phyloP scores from a whole-genome alignment of 1,139 yeast genomes.

The Candida tetrigidarum region DNA sequence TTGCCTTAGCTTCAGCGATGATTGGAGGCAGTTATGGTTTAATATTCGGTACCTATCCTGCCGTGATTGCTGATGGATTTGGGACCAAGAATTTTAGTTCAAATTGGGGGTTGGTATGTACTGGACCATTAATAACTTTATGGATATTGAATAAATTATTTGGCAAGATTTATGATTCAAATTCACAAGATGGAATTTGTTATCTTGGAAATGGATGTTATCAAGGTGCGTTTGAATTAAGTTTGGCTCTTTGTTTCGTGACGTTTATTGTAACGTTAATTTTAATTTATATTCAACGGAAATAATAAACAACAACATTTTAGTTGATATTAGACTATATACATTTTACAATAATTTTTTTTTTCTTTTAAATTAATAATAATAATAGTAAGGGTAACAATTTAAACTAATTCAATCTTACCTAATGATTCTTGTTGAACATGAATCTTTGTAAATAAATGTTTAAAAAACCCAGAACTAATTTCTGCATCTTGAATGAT shows the following conservation, averaged over 20 bases:
- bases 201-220: slow-evolving; percentile 43
- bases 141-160: slow-evolving; percentile 43
- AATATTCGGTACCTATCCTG: slow-evolving; percentile 49
- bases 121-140: slow-evolving; percentile 43
- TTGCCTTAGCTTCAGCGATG: slow-evolving; percentile 36
- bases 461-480: slow-evolving; percentile 62
- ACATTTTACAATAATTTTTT: slow-evolving; percentile 29
- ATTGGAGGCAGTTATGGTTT: slow-evolving; percentile 48
- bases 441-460: slow-evolving; percentile 17
- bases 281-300: slow-evolving; percentile 32
- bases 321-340: slow-evolving; percentile 3
- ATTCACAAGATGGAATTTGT: slow-evolving; percentile 39
- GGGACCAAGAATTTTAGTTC: slow-evolving; percentile 48
- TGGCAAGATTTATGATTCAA: slow-evolving; percentile 42
- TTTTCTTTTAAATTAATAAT: slow-evolving; percentile 26
- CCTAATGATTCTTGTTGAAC: slow-evolving; percentile 51
- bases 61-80: slow-evolving; percentile 48
- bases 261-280: slow-evolving; percentile 25
- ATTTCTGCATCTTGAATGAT: slow-evolving; percentile 61
- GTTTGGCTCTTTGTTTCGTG: slow-evolving; percentile 30
- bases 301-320: slow-evolving; percentile 11
- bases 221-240: slow-evolving; percentile 35
- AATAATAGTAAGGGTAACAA: no score
- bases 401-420: slow-evolving; percentile 57
- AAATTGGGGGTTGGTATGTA: slow-evolving; percentile 50